Evolutionary conservation across 352 stramenopile species (phyloP), one percentile per base, ranked within the genome.

Genomic region (Elongisporangium undulatum): DNA sequence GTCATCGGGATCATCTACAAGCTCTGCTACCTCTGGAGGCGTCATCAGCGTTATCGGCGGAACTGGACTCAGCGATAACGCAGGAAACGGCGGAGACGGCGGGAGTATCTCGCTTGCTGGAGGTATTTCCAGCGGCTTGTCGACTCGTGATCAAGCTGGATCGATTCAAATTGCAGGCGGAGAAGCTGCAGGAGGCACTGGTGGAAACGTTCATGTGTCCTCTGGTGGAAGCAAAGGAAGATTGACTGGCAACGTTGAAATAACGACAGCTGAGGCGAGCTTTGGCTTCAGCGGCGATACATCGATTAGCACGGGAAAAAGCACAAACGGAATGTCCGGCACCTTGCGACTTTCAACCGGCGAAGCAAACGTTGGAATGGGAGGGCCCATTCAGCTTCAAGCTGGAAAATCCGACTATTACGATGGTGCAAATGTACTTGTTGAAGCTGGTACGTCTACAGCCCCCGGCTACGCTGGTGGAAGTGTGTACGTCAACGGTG

Each of bases 61-160:
- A 5, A 68, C 66, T 24, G 84, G 84, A 23, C 67, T 69, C 49
- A 90, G 83, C 58, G 75, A 87, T 29, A 90, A 87, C 59, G 78
- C 79, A 60, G 83, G 80, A 21, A 80, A 93, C 48, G 83, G 83
- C 49, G 83, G 83, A 15, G 79, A 93, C 50, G 83, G 83, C 10
- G 83, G 83, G 23, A 57, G 68, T 38, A 66, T 90, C 45, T 57
- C 67, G 22, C 34, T 93, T 24, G 59, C 53, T 26, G 83, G 77
- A 54, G 83, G 83, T n/a, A 69, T 53, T 15, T 89, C 79, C 0
- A 58, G 77, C 21, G 83, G 83, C 55, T 64, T 68, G 24, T 81
- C 83, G 45, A 63, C 69, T 51, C 69, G 82, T 63, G 82, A 93
- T 60, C 38, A 26, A 54, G 83, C 70, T n/a, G 83, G 83, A 8